Evolutionary conservation across 2,329 filamentous ascomycete species (phyloP), one percentile per base, ranked within the genome.

Genomic region (Malbranchea zuffiana): DNA sequence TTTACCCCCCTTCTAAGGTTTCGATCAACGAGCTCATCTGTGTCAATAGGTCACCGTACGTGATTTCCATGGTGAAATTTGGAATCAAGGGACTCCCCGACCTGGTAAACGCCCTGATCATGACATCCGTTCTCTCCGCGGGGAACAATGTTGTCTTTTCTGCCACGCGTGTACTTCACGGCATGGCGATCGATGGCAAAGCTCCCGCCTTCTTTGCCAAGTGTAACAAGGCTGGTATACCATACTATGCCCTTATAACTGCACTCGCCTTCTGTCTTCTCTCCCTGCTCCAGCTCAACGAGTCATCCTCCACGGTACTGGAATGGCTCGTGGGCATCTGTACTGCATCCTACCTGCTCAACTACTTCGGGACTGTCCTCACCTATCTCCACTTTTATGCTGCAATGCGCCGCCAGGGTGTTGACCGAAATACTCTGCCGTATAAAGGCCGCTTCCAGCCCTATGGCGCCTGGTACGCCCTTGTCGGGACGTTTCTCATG

Each of bases 311-410:
- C 6, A 72, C 73, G 8, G 81, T 84, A 1, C 64, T 85, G 54
- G 49, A 45, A 32, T 59, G 55, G 56, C 47, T 59, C 3, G 50
- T 54, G 6, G 50, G 53, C 32, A 43, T 56, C 6, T 47, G 50
- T 40, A 51, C 52, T 7, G 50, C 52, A 3, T 50, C 44, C 2
- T 50, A 51, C 6, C 42, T 57, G 6, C 48, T 57, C 6, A 53
- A 53, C 28, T 57, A 54, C 39, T 66, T 68, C 23, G 72, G 74
- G 38, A 80, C 81, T 49, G 74, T 71, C 52, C 63, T 77, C 27
- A 78, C 79, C 0, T 87, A 82, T 53, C 58, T 86, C 32, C 73
- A 72, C 41, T 88, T 85, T 56, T 65, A 79, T 53, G 72, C 74
- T 15, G 80, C 81, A 0, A 67, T 81, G 32, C 60, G 68, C 24